Evolutionary conservation across 169 alveolate species (phyloP).

Genomic region (Plasmodium falciparum): DNA sequence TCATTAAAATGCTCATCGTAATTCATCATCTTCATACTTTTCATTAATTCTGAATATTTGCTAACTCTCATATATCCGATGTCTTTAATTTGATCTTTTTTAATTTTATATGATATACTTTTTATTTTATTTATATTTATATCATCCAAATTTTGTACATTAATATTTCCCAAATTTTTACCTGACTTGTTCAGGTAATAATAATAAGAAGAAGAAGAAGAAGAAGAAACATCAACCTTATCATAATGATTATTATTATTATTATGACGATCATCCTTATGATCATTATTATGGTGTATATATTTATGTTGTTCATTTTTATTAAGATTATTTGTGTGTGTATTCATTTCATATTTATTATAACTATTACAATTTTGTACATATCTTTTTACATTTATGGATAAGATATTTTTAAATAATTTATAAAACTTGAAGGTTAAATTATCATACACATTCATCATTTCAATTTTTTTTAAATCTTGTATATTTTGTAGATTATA

Average conservation of each 20-base stretch:
- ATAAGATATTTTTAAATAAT: conserved; percentile 37
- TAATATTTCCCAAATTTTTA: not conserved
- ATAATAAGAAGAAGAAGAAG: not conserved
- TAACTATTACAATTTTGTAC: no score
- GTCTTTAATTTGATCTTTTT: not conserved
- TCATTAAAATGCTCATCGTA: not conserved
- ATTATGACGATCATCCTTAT: not conserved
- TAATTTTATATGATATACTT: not conserved
- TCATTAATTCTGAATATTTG: not conserved
- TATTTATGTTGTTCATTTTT: not conserved
- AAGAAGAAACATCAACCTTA: no score
- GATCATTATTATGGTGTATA: not conserved
- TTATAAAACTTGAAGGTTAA: conserved; percentile 24
- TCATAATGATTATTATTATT: not conserved
- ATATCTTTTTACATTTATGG: not conserved
- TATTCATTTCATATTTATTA: not conserved
- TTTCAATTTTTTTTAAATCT: conserved; percentile 9
- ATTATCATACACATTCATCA: conserved; percentile 40
- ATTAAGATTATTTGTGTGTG: not conserved
- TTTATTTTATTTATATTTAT: conserved; percentile 15
- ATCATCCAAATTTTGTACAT: conserved; percentile 34
- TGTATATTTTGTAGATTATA: conserved; percentile 6
- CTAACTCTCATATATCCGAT: not conserved
- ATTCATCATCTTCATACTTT: not conserved
- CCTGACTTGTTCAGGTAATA: conserved; percentile 13